A percentile compares a stretch with the other conserved stretches of the same genome.
phyloP scores from a whole-genome alignment of 805 yeast genomes.

The Kodamaea sagamina region DNA sequence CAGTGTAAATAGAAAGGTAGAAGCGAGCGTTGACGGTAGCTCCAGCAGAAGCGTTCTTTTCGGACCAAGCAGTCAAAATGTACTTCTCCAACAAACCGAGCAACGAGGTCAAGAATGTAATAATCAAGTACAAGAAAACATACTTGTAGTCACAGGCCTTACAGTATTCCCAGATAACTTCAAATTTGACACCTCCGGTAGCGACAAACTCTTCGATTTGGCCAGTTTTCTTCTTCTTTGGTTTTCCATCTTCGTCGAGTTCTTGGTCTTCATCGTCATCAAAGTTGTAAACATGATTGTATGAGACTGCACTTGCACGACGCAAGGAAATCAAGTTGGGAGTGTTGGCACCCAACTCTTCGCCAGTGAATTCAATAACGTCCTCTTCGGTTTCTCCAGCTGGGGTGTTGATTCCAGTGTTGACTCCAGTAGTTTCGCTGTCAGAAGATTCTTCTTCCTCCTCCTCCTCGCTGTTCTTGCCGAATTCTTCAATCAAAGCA shows the following conservation, averaged over 20 bases:
- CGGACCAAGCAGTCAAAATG: conserved; percentile 75
- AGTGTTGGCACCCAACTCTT: conserved; percentile 7
- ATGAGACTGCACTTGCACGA: conserved; percentile 27
- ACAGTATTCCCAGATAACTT: conserved; percentile 55
- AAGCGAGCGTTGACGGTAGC: conserved; percentile 43
- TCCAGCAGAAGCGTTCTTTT: conserved; percentile 44
- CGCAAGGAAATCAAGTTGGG: conserved; percentile 14
- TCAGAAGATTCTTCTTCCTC: conserved; percentile 8
- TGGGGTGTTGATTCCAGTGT: neutral
- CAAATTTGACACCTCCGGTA: conserved; percentile 58
- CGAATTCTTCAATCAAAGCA: conserved; percentile 25
- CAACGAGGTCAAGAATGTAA: conserved; percentile 31
- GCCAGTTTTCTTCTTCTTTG: conserved; percentile 15
- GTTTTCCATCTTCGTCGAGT: conserved; percentile 15
- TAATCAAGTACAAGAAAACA: conserved; percentile 42
- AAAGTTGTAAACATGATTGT: conserved; percentile 25
- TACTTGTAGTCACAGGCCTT: conserved; percentile 49
- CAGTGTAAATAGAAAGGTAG: conserved; percentile 56
- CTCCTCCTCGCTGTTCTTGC: conserved; percentile 14
- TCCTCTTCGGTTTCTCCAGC: conserved; percentile 9
- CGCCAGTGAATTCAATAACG: conserved; percentile 10
- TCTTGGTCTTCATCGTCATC: conserved; percentile 17
- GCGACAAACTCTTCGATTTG: conserved; percentile 42
- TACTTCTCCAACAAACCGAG: conserved; percentile 50
- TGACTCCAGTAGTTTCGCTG: neutral